These are phyloP conservation scores for Wickerhamiella galacta DNA, from an alignment of 805 yeast genomes.

Conservation along the genomic window DNA sequence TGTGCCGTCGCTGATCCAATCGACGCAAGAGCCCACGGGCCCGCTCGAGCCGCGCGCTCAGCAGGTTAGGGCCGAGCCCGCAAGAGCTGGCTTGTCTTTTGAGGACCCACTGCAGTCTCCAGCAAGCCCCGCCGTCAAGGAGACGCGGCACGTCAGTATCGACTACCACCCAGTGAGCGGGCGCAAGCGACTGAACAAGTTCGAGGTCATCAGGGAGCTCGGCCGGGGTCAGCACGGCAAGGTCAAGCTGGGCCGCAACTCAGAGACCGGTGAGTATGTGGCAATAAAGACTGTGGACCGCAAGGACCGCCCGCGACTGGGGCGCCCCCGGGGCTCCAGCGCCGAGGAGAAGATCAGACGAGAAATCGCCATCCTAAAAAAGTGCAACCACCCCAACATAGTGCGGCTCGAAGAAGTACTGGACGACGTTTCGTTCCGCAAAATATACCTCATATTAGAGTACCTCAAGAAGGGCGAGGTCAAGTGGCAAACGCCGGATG, in stretches of 20 bases:
- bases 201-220: constrained; percentile 71
- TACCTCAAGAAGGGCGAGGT: constrained; percentile 84
- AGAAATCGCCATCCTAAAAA: constrained; percentile 87
- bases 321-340: constrained; percentile 28
- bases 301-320: constrained; percentile 38
- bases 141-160: constrained; percentile 59
- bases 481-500: constrained; percentile 46
- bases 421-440: constrained; percentile 68
- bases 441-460: constrained; percentile 80
- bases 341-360: constrained; percentile 61
- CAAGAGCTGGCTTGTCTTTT: too few relatives aligned
- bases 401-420: constrained; percentile 73
- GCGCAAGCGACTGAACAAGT: constrained; percentile 69
- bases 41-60: not conserved
- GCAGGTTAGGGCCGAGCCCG: too few relatives aligned
- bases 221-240: constrained; percentile 99
- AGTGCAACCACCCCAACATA: constrained; percentile 84
- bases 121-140: constrained; percentile 39
- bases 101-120: not conserved
- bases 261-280: constrained; percentile 40
- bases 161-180: constrained; percentile 81
- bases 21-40: not conserved
- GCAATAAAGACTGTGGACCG: constrained; percentile 90
- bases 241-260: constrained; percentile 75
- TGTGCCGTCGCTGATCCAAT: not conserved